A percentile compares a stretch with the other conserved stretches of the same genome.
Conservation (phyloP, 1,284 basidiomycete species). For the Fomes fomentarius region DNA sequence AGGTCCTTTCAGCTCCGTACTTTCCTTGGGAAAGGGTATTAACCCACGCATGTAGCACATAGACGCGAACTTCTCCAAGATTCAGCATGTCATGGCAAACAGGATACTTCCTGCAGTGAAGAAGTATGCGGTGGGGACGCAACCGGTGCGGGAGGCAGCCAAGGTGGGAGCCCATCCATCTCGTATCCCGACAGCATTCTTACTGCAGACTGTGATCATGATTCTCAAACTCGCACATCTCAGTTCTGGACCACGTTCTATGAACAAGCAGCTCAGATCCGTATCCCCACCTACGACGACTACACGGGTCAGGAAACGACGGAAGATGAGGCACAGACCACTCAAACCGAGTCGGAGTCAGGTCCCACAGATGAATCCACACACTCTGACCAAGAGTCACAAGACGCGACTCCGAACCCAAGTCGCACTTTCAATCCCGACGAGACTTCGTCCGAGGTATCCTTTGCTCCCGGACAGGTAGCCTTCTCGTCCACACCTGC, state of each 20-base stretch:
- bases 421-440: constrained; percentile 36
- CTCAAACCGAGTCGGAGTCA: constrained; percentile 9
- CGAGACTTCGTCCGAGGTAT: constrained; percentile 57
- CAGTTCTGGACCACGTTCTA: constrained; percentile 98
- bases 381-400: constrained; percentile 35
- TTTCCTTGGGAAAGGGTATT: background rate
- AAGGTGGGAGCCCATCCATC: constrained; percentile 63
- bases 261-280: constrained; percentile 87
- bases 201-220: background rate
- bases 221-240: too few relatives aligned
- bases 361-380: constrained; percentile 7
- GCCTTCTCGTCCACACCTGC: constrained; percentile 79
- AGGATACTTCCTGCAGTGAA: constrained; percentile 88
- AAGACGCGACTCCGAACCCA: constrained; percentile 20
- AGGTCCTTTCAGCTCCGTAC: constrained; percentile 46
- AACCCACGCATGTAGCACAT: constrained; percentile 66
- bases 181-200: background rate
- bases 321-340: constrained; percentile 32
- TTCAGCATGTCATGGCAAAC: constrained; percentile 85
- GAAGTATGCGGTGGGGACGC: constrained; percentile 83
- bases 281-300: constrained; percentile 74
- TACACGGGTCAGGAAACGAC: constrained; percentile 55
- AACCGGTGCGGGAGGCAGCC: constrained; percentile 87
- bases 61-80: constrained; percentile 91
- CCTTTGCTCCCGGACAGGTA: constrained; percentile 68